Percentiles rank a stretch among this genome's conserved stretches.
These are phyloP conservation scores for Solanum sitiens DNA, from an alignment of 257 asterid genomes.

Conservation along the genomic window DNA sequence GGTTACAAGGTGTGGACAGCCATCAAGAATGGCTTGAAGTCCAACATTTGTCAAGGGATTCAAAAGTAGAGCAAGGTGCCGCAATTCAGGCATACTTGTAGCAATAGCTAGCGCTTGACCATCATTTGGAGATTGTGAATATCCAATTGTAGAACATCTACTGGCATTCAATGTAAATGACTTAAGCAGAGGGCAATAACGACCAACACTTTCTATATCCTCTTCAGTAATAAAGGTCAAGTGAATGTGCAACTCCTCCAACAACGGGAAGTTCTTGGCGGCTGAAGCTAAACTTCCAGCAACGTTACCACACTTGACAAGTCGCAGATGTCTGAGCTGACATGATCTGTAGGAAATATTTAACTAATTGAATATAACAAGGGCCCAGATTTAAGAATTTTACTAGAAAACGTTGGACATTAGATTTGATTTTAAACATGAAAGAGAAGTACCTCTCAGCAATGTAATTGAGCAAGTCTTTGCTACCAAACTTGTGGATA, in stretches of 20 bases:
- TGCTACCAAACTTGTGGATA: background rate
- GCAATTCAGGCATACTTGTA: too few species aligned
- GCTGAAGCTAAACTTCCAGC: slow-evolving; percentile 7
- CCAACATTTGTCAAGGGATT: background rate
- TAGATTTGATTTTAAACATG: too few species aligned
- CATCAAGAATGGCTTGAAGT: background rate
- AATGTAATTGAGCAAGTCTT: background rate
- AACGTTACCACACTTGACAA: background rate
- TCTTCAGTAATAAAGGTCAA: slow-evolving; percentile 6
- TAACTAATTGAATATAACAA: too few species aligned
- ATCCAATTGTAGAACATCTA: accelerated
- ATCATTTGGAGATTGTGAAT: too few species aligned
- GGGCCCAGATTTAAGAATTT: too few species aligned
- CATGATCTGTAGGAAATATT: background rate
- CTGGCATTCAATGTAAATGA: too few species aligned
- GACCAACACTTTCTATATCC: slow-evolving; percentile 3
- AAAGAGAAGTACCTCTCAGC: background rate
- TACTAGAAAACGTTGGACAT: too few species aligned
- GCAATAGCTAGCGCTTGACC: too few species aligned
- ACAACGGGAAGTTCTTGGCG: slow-evolving; percentile 7
- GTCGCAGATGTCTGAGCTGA: slow-evolving; percentile 20
- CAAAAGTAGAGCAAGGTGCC: too few species aligned
- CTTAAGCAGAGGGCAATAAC: background rate
- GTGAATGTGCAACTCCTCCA: slow-evolving; percentile 27
- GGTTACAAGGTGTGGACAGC: too few species aligned